Evolutionary conservation across 306 rosid genomes (phyloP), one percentile per base, ranked within the genome.

Genomic region (Hippophae tibetana): DNA sequence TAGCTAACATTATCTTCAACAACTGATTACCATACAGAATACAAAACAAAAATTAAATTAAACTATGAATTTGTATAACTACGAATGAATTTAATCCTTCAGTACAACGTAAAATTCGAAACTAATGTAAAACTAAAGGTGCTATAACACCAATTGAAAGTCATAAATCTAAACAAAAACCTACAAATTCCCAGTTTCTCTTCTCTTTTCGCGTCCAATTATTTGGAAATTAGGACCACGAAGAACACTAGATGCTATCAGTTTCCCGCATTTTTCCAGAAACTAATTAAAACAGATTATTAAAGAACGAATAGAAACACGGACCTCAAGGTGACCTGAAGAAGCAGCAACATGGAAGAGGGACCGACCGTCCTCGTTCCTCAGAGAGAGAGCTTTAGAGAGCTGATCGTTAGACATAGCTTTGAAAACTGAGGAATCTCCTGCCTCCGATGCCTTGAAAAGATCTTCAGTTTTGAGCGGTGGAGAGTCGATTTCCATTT

Each of bases 291-390:
- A 5, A 7, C 7, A 13, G 8, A 13, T 6, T 1, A 42, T 7
- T 23, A 52, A 56, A 52, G 18, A 57, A 13, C 2, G 44, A 1
- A 43, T 43, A 18, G 23, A 49, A 58, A 54, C 56, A 72, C 57
- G 47, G 47, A 87, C 98, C 89, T 87, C 77, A 42, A 82, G n/a
- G 67, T 73, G 86, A 42, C 74, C 73, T 7, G 82, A 81, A 73
- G 97, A 85, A 58, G 64, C 87, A 25, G 96, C 89, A 42, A 81
- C 87, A 62, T 90, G 96, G 27, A 87, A 85, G 74, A 90, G 78
- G 62, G 97, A 83, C 52, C 98, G 96, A 48, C 43, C 72, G 63
- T 87, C 98, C 67, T 87, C 98, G 77, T 87, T 87, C 56, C 86
- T 65, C 10, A 81, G 72, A 64, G 84, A 76, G 31, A 85, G 81